phyloP scores from a whole-genome alignment of 2,329 filamentous ascomycete genomes.

The Clonostachys solani region DNA sequence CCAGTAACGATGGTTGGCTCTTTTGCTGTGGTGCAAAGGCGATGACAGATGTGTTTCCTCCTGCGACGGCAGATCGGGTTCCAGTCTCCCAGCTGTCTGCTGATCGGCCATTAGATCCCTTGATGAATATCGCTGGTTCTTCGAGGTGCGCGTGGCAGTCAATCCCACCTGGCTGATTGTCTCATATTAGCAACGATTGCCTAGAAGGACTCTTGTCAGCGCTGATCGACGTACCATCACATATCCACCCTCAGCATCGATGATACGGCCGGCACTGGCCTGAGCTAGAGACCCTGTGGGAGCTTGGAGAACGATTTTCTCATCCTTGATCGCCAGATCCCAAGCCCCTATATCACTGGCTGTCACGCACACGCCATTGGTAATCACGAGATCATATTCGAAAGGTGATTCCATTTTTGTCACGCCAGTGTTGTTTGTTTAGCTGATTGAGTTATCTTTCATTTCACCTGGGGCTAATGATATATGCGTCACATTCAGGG shows the following conservation, averaged over 20 bases:
- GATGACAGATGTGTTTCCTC: slow-evolving; percentile 54
- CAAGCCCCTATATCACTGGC: slow-evolving; percentile 31
- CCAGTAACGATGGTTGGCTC: slow-evolving; percentile 35
- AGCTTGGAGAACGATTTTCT: slow-evolving; percentile 33
- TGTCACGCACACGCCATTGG: slow-evolving; percentile 36
- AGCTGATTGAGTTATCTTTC: too few relatives aligned
- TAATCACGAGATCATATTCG: slow-evolving; percentile 28
- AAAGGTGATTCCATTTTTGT: not conserved
- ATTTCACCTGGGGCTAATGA: too few relatives aligned
- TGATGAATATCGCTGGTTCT: slow-evolving; percentile 27
- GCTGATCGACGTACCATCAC: slow-evolving; percentile 2
- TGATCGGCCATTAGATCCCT: slow-evolving; percentile 12
- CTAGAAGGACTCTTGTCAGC: not conserved
- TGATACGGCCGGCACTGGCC: slow-evolving; percentile 1
- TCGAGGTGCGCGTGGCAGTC: slow-evolving; percentile 34
- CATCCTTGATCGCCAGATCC: slow-evolving; percentile 35
- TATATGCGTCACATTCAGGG: too few relatives aligned
- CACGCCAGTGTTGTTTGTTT: too few relatives aligned
- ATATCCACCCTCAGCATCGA: slow-evolving; percentile 6
- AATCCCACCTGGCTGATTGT: slow-evolving; percentile 26
- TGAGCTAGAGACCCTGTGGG: slow-evolving; percentile 24
- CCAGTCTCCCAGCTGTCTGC: slow-evolving; percentile 33
- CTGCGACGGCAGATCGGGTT: slow-evolving; percentile 49
- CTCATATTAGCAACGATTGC: not conserved
- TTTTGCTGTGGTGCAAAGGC: slow-evolving; percentile 51